Evolutionary conservation across 345 rosid genomes (phyloP).

Genomic region (Heritiera littoralis): DNA sequence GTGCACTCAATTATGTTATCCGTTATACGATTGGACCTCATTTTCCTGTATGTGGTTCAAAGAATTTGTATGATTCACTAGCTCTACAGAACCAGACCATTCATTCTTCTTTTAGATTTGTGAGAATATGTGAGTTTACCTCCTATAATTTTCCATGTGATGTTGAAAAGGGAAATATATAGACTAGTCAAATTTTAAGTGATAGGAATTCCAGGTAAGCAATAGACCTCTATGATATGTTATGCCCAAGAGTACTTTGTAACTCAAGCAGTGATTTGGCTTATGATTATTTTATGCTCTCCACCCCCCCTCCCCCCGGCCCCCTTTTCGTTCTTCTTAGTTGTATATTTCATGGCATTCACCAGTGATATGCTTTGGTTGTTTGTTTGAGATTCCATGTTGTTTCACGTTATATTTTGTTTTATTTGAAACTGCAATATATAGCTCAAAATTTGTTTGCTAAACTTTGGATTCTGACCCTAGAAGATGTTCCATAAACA

Average conservation of each 20-base stretch:
- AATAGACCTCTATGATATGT: neutral
- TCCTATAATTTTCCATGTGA: neutral
- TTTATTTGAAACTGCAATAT: neutral
- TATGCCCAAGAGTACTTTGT: neutral
- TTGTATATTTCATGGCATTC: neutral
- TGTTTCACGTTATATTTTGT: neutral
- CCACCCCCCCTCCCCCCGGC: neutral
- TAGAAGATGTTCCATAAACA: neutral
- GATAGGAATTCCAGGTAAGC: neutral
- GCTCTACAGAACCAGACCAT: neutral
- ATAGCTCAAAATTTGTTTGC: conserved; percentile 11
- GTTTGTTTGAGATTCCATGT: neutral
- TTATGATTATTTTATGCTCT: neutral
- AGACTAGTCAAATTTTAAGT: neutral
- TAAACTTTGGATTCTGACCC: conserved; percentile 2
- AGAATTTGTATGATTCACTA: neutral
- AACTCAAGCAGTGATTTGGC: neutral
- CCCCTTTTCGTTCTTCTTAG: neutral
- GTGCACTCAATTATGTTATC: conserved; percentile 33
- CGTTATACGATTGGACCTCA: neutral
- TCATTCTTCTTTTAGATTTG: neutral
- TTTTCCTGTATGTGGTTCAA: conserved; percentile 5
- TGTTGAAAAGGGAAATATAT: neutral
- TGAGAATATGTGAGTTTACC: neutral
- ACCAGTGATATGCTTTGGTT: neutral